These are phyloP conservation scores for Talaromyces sp. DNA, from an alignment of 2,329 filamentous ascomycete species.

Conservation along the genomic window DNA sequence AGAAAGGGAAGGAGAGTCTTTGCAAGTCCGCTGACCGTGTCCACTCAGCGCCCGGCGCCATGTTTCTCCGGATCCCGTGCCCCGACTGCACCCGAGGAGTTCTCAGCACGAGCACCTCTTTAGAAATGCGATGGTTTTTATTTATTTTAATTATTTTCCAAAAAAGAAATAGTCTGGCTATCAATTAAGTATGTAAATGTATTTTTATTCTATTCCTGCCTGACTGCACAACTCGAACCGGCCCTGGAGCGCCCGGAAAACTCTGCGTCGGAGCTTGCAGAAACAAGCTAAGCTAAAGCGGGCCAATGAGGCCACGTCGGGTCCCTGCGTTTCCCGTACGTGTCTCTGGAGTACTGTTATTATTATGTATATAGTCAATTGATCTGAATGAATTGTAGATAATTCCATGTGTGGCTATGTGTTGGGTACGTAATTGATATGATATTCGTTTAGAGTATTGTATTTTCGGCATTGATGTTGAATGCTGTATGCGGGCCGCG, in stretches of 20 bases:
- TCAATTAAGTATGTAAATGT: too few relatives aligned
- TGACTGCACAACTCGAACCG: background rate
- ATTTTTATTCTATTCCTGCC: too few relatives aligned
- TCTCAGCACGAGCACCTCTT: background rate
- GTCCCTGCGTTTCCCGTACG: background rate
- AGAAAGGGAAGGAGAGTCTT: slow-evolving; percentile 15
- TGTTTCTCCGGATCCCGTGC: slow-evolving; percentile 9
- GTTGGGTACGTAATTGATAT: background rate
- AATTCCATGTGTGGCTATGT: background rate
- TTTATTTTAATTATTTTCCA: background rate
- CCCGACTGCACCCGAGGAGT: slow-evolving; percentile 9
- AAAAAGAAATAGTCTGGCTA: too few relatives aligned
- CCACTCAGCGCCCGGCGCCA: background rate
- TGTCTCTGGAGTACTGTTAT: too few relatives aligned
- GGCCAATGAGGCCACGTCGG: background rate
- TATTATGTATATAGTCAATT: too few relatives aligned
- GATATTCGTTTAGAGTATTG: too few relatives aligned
- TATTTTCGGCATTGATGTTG: too few relatives aligned
- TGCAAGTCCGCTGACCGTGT: background rate
- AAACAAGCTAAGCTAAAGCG: background rate
- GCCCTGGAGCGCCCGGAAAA: background rate
- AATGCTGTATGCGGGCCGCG: background rate
- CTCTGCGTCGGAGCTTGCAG: background rate
- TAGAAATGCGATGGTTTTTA: background rate
- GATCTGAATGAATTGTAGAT: background rate